phyloP scores from a whole-genome alignment of 2,329 filamentous ascomycete genomes.

The Ophiostoma perfectum region DNA sequence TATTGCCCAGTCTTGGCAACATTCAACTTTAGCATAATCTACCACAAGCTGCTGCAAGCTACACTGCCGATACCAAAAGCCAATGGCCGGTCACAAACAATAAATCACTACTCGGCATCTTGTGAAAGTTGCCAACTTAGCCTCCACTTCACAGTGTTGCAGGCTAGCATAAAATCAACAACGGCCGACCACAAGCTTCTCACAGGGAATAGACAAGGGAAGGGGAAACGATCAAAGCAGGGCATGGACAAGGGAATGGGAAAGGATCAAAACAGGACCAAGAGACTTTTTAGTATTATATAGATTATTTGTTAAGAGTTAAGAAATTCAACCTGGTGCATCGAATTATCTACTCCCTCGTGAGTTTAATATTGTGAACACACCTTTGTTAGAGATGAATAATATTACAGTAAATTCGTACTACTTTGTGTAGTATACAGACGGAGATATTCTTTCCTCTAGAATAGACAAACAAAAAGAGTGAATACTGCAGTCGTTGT shows the following conservation, averaged over 20 bases:
- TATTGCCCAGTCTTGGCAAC: neutral
- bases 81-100: neutral
- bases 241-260: neutral
- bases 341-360: too few relatives aligned
- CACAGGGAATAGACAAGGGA: neutral
- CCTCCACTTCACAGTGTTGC: neutral
- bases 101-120: neutral
- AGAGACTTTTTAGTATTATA: neutral
- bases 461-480: neutral
- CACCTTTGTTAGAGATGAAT: too few relatives aligned
- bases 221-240: neutral
- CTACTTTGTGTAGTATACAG: too few relatives aligned
- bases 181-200: neutral
- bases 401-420: neutral
- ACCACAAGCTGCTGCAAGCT: neutral
- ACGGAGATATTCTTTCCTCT: too few relatives aligned
- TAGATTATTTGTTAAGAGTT: neutral
- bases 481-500: neutral
- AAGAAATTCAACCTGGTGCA: neutral
- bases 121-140: neutral
- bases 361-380: too few relatives aligned
- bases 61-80: neutral
- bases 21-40: neutral
- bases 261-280: neutral
- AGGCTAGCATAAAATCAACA: neutral